Evolutionary conservation across 768 basidiomycete species (phyloP).

Genomic region (Tulasnella sp.): DNA sequence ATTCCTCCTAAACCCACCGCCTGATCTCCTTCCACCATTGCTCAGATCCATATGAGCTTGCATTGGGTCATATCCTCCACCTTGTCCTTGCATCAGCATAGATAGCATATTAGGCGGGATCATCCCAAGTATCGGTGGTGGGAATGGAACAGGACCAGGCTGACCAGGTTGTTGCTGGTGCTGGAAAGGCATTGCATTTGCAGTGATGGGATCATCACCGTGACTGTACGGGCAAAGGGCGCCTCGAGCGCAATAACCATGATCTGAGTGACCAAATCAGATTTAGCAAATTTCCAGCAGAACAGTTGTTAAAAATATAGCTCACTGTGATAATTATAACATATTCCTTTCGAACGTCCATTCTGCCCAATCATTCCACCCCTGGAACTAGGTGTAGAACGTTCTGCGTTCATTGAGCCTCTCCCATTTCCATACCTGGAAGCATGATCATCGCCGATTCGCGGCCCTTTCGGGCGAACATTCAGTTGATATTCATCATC

Average conservation of each 20-base stretch:
- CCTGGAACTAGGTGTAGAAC: slow-evolving; percentile 26
- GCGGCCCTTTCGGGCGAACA: slow-evolving; percentile 47
- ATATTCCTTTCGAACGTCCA: slow-evolving; percentile 51
- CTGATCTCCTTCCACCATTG: slow-evolving; percentile 19
- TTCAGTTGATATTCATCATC: slow-evolving; percentile 42
- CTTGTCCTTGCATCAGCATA: slow-evolving; percentile 23
- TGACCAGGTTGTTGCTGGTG: slow-evolving; percentile 36
- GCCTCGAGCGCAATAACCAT: slow-evolving; percentile 83
- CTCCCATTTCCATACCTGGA: slow-evolving; percentile 28
- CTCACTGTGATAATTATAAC: slow-evolving; percentile 89
- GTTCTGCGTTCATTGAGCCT: slow-evolving; percentile 27
- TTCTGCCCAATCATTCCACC: slow-evolving; percentile 22
- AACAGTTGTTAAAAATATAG: slow-evolving; percentile 16
- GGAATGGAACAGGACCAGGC: slow-evolving; percentile 27
- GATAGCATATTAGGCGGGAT: slow-evolving; percentile 46
- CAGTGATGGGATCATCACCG: slow-evolving; percentile 56
- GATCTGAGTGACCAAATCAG: slow-evolving; percentile 40
- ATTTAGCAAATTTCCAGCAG: slow-evolving; percentile 8
- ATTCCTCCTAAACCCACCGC: slow-evolving; percentile 20
- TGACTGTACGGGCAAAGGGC: slow-evolving; percentile 85
- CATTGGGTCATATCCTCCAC: slow-evolving; percentile 28
- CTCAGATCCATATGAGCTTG: slow-evolving; percentile 2
- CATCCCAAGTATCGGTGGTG: slow-evolving; percentile 34
- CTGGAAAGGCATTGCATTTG: slow-evolving; percentile 43
- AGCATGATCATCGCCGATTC: slow-evolving; percentile 28